Evolutionary conservation across 306 rosid genomes (phyloP), one percentile per base, ranked within the genome.

Genomic region (Corylus avellana): DNA sequence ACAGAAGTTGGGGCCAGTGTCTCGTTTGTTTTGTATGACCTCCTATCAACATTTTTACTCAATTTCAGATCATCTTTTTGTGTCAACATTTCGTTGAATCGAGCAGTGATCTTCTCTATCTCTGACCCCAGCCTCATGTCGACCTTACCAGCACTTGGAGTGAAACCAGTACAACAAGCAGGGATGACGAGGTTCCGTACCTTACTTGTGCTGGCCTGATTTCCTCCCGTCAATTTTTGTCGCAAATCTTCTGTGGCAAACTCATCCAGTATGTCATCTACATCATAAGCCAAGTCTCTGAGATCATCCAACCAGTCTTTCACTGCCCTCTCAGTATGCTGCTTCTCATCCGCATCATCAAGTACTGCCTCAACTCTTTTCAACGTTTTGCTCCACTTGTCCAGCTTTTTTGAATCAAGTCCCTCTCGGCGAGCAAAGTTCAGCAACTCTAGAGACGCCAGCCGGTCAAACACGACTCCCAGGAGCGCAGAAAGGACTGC

Each of bases 231-330:
- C 11, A 1, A 50, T 51, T 63, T 20, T 2, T 37, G 75, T 0
- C 22, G 64, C 7, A 75, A 22, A 9, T 42, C 76, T 66, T 84
- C 48, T 0, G 9, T 66, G 3, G 72, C 76, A 70, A 53, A 61
- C 27, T 80, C 77, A 27, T 82, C 80, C 17, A 86, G 51, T 7
- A 73, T 13, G 59, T 84, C 82, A 4, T 80, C 84, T 2, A 80
- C 18, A 2, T 72, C 53, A 27, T 54, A 25, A 22, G 85, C 70
- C 59, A 75, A 78, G 71, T 77, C 70, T 51, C 7, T 20, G n/a
- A 84, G 84, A 14, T 37, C 49, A 0, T 59, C 20, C 18, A 80
- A 71, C 85, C 84, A 80, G 1, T 12, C 4, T 1, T 68, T 37
- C 29, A 84, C 68, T 3, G 44, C 44, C 44, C 44, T 39, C 44